phyloP scores from a whole-genome alignment of 2,329 filamentous ascomycete species.

The Colletotrichum theobromicola region DNA sequence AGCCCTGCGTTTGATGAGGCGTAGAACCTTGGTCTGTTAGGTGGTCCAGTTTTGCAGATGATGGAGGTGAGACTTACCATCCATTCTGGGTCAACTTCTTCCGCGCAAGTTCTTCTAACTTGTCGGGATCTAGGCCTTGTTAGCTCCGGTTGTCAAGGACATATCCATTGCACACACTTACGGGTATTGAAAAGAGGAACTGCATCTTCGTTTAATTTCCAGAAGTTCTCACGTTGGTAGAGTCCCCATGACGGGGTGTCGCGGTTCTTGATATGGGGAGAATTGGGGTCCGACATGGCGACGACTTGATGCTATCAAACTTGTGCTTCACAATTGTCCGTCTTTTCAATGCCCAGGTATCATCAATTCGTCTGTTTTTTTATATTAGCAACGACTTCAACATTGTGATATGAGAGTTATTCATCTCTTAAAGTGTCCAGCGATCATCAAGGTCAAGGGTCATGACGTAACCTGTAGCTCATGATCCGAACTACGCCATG shows the following conservation, averaged over 20 bases:
- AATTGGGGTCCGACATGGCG: slow-evolving; percentile 23
- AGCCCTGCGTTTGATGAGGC: slow-evolving; percentile 62
- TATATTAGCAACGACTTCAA: neutral
- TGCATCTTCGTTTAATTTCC: slow-evolving; percentile 28
- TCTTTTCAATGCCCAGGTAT: neutral
- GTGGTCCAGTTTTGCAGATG: neutral
- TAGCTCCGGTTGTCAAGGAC: neutral
- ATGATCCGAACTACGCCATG: slow-evolving; percentile 4
- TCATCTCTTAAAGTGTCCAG: neutral
- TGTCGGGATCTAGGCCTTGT: slow-evolving; percentile 52
- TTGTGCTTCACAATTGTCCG: neutral
- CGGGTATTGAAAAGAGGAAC: slow-evolving; percentile 29
- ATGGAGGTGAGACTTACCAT: slow-evolving; percentile 40
- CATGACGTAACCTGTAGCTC: slow-evolving; percentile 13
- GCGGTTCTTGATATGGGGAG: slow-evolving; percentile 26
- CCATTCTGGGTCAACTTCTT: slow-evolving; percentile 61
- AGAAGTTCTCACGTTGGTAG: slow-evolving; percentile 31
- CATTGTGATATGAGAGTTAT: neutral
- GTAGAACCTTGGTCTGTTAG: slow-evolving; percentile 44
- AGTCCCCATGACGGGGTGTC: slow-evolving; percentile 29
- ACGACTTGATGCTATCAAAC: neutral
- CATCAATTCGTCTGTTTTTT: neutral
- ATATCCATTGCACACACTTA: neutral
- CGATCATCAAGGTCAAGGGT: neutral
- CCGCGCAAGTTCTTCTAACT: slow-evolving; percentile 63